Percentiles rank a stretch among this genome's conserved stretches.
Evolutionary conservation across 345 rosid genomes (phyloP).

Genomic region (Ailanthus altissimus): DNA sequence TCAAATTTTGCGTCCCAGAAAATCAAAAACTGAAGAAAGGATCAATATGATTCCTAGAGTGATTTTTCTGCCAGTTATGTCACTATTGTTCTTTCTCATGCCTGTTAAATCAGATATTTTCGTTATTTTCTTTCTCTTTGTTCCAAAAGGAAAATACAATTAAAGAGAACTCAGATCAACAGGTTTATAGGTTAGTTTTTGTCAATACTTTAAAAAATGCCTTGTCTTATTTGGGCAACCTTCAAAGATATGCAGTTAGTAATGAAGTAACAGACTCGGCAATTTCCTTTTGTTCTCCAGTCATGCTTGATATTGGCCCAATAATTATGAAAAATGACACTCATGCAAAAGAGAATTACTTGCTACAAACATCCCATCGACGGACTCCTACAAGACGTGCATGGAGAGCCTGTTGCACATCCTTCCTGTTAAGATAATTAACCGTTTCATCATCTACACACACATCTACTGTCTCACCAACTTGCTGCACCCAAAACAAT

Average conservation of each 20-base stretch:
- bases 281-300: not conserved
- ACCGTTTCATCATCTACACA: constrained; percentile 97
- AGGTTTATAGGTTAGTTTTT: not conserved
- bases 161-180: not conserved
- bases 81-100: not conserved
- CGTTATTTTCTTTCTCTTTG: not conserved
- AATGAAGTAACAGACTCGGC: not conserved
- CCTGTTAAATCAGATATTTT: not conserved
- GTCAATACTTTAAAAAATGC: not conserved
- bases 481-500: constrained; percentile 51
- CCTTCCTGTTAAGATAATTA: constrained; percentile 78
- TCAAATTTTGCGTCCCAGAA: constrained; percentile 7
- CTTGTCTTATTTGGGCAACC: not conserved
- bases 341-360: constrained; percentile 46
- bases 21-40: constrained; percentile 18
- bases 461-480: constrained; percentile 76
- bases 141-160: not conserved
- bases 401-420: constrained; percentile 89
- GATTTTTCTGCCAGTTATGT: not conserved
- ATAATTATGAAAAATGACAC: not conserved
- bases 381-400: constrained; percentile 85
- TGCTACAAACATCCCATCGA: constrained; percentile 88
- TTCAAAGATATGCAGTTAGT: not conserved
- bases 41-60: not conserved
- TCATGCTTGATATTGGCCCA: not conserved